Base-by-base conservation (phyloP, 2,329 filamentous ascomycete genomes). In the Delphinella strobiligena region DNA sequence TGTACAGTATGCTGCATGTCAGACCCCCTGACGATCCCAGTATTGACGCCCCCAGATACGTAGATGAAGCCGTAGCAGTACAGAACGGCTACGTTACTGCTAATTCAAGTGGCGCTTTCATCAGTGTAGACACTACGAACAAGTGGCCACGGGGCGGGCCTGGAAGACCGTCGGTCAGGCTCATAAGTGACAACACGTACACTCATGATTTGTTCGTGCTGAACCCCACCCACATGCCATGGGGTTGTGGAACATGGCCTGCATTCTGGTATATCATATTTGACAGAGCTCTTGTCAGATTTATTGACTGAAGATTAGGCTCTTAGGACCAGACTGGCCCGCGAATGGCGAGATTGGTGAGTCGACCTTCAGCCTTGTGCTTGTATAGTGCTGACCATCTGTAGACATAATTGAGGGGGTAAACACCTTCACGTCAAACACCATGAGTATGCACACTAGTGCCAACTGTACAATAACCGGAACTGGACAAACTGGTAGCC, bases 241-340 rank as follows among this genome's bases (percentile, higher is more conserved):
- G 41, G 19, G 55, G 56, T 3, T 61, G 58, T 47, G 60, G 60
- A 7, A 59, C 57, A 9, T 64, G 62, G 61, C 61, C 62, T 2
- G 58, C 59, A 1, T 61, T 60, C 39, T 64, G 62, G 61, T 27
- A 12, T n/a, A 27, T 7, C 22, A 27, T 27, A 27, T 7, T 12
- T 7, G 12, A 7, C 22, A 7, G 22, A 27, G 22, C 12, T 27
- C 7, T 7, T 27, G 22, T 7, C 12, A 7, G 22, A 7, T 7
- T 27, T 7, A 27, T 12, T 27, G 22, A 27, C 22, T 7, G 22
- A 27, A n/a, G n/a, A 27, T 27, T 12, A 27, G 22, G 22, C 52
- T 60, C 4, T 45, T 59, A 15, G 61, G 59, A n/a, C 78, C 78
- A 11, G 67, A 53, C 37, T 59, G 58, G 57, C 57, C 53, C 8